Base-by-base conservation (phyloP, 306 rosid genomes). In the Betula pendula region DNA sequence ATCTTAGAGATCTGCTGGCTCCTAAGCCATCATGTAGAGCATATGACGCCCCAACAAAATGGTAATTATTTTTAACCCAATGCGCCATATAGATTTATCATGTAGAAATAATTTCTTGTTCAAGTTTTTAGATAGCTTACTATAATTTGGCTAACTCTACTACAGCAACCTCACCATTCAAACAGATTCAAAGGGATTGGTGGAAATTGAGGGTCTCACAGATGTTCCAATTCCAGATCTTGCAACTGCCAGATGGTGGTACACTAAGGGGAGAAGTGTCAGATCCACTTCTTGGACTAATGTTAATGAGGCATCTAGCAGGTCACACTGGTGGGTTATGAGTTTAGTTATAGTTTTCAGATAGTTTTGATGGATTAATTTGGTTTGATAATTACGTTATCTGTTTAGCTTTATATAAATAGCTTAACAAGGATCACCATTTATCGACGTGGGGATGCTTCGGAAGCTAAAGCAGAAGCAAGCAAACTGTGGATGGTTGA, bases 401-500 rank as follows among this genome's bases (percentile, higher is more conserved):
- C 89, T 90, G 89, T 89, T 87, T 92, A 94, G 98, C 92, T 92
- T 92, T 89, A 83, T 90, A 90, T 94, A 88, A 92, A 94, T 89
- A 94, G 98, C 97, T 92, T 94, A 88, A 92, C 92, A 44, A 92
- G 96, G 92, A 89, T 94, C 77, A 83, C 85, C 89, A 88, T 94
- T 65, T 91, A 73, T 81, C 96, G 89, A 38, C 83, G 80, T 17
- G 90, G 88, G 75, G 87, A 88, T 82, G 90, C 84, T 27, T 44
- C 49, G 70, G 84, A 81, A 81, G 87, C 84, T 74, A 88, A 87
- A 81, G 73, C 76, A 1, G 89, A 88, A 85, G 77, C 87, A 40
- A 92, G 97, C 84, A 94, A 88, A 80, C 81, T 94, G 88, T 92
- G 98, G 98, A 89, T 94, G 98, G 89, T 94, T 76, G 98, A 94